A percentile compares a stretch with the other conserved stretches of the same genome.
Evolutionary conservation across 805 yeast genomes (phyloP).

Genomic region (Sungouiella thailandica): DNA sequence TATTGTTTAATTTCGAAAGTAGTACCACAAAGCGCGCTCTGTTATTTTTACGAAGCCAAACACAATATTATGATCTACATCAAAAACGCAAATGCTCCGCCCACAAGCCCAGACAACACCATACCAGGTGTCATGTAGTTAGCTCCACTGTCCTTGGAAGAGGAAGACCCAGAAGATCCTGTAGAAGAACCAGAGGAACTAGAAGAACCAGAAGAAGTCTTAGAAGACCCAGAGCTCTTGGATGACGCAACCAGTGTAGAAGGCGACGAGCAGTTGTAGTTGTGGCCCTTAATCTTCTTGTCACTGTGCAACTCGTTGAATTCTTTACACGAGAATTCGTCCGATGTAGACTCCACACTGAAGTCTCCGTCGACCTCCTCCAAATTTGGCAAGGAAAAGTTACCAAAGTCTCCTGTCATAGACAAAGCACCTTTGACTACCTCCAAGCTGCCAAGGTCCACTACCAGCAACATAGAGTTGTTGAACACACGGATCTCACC

Average conservation of each 20-base stretch:
- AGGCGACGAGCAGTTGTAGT: constrained; percentile 38
- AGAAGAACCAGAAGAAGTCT: constrained; percentile 12
- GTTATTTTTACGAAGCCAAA: too few relatives aligned
- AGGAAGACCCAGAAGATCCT: constrained; percentile 8
- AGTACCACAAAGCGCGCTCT: too few relatives aligned
- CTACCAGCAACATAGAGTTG: constrained; percentile 33
- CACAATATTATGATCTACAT: too few relatives aligned
- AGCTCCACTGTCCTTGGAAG: constrained; percentile 20
- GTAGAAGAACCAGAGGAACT: constrained; percentile 18
- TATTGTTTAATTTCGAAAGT: too few relatives aligned
- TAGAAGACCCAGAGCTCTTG: constrained; percentile 10
- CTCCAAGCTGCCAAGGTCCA: constrained; percentile 25
- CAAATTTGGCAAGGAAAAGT: constrained; percentile 35
- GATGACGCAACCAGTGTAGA: constrained; percentile 17
- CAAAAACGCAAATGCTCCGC: constrained; percentile 24
- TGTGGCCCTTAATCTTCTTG: constrained; percentile 39
- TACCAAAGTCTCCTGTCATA: constrained; percentile 32
- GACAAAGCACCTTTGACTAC: constrained; percentile 38
- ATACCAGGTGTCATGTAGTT: constrained; percentile 13
- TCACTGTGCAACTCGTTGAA: constrained; percentile 29
- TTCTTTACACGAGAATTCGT: constrained; percentile 33
- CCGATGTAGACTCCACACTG: constrained; percentile 27
- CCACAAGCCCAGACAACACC: constrained; percentile 21
- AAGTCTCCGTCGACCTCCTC: constrained; percentile 40
- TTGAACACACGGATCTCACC: constrained; percentile 40